These are phyloP conservation scores for Rhizoclosmatium sp. DNA, from an alignment of 192 early-diverging fungal genomes.

Conservation along the genomic window DNA sequence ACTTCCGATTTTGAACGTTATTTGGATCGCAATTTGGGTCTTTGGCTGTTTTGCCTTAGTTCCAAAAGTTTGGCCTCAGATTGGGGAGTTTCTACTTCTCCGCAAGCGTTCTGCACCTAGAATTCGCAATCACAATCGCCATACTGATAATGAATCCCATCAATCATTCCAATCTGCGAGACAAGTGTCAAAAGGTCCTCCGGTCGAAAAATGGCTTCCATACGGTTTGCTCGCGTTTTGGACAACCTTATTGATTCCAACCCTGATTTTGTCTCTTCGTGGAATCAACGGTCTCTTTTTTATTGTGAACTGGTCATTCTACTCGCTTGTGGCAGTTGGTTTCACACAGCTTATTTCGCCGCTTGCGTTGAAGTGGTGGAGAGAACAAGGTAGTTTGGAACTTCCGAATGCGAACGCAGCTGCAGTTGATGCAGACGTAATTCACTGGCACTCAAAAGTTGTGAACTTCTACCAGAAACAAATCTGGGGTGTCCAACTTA, in stretches of 20 bases:
- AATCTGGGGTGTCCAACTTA: conserved; percentile 37
- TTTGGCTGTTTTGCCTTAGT: conserved; percentile 28
- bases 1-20: conserved; percentile 38
- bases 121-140: neutral
- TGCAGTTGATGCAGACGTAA: neutral
- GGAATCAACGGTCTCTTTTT: conserved; percentile 36
- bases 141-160: neutral
- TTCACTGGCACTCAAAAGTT: conserved; percentile 17
- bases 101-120: conserved; percentile 5
- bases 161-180: neutral
- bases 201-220: conserved; percentile 42
- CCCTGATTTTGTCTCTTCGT: neutral
- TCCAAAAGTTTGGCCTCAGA: conserved; percentile 45
- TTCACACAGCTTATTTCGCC: conserved; percentile 36
- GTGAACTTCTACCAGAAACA: conserved; percentile 35
- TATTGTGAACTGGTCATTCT: conserved; percentile 44
- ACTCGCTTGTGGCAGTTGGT: conserved; percentile 34
- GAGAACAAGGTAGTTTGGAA: neutral
- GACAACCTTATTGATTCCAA: conserved; percentile 32
- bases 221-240: conserved; percentile 44
- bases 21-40: conserved; percentile 41
- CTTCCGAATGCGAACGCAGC: neutral
- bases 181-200: conserved; percentile 12
- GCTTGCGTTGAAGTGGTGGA: conserved; percentile 28
- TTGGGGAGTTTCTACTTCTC: conserved; percentile 33